These are phyloP conservation scores for Ambrosiella beaveri DNA, from an alignment of 2,329 filamentous ascomycete species.

Conservation along the genomic window DNA sequence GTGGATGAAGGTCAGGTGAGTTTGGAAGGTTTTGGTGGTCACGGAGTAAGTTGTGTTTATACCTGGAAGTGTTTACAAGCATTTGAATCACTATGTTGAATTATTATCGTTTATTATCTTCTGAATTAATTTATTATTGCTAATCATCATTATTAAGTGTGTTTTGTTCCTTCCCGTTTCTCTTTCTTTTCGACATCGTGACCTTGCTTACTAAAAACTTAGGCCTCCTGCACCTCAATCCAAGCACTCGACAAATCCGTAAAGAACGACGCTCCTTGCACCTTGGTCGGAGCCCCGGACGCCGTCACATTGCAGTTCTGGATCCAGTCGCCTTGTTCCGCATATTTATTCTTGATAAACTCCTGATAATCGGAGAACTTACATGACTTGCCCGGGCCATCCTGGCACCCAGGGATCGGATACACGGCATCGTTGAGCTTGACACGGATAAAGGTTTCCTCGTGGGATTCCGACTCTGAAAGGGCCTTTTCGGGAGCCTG, in stretches of 20 bases:
- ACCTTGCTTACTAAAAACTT: not conserved
- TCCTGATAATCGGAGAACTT: constrained; percentile 27
- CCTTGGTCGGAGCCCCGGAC: constrained; percentile 22
- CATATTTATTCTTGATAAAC: constrained; percentile 28
- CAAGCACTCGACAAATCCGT: constrained; percentile 27
- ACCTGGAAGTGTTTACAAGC: too few relatives aligned
- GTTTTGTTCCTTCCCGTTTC: too few relatives aligned
- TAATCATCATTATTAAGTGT: not conserved
- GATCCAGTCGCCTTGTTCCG: constrained; percentile 31
- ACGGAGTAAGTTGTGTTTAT: not conserved
- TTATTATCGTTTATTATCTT: too few relatives aligned
- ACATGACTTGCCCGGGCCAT: constrained; percentile 38
- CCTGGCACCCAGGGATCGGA: constrained; percentile 35
- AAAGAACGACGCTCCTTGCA: constrained; percentile 32
- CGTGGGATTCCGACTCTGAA: constrained; percentile 14
- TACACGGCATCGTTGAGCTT: constrained; percentile 47
- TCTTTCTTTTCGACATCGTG: too few relatives aligned
- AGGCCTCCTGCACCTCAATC: constrained; percentile 15
- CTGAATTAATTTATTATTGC: not conserved
- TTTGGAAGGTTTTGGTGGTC: not conserved
- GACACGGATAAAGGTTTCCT: constrained; percentile 35
- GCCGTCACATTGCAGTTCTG: constrained; percentile 30
- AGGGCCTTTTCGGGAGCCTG: constrained; percentile 7
- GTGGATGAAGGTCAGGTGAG: not conserved
- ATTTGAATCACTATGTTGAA: too few relatives aligned